Conservation (phyloP, 768 basidiomycete genomes). For the Tylopilus plumbeoviolaceoides region DNA sequence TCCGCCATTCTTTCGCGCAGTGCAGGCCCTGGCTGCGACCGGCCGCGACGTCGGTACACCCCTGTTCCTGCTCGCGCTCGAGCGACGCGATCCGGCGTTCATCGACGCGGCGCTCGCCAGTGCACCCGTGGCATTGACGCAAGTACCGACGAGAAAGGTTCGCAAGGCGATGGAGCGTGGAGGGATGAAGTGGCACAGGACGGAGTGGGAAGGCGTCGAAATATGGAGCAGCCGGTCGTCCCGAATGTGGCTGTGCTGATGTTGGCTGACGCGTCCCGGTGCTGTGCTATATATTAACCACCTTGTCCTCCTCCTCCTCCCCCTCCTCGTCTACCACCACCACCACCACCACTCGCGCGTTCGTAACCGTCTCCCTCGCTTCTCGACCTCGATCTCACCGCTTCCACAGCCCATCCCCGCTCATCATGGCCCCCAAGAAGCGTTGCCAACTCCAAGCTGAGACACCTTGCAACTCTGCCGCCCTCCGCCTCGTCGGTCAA, state of each 20-base stretch:
- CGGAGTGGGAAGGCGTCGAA: conserved; percentile 81
- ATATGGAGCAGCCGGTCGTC: conserved; percentile 49
- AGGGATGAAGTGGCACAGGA: conserved; percentile 54
- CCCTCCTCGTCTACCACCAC: not conserved
- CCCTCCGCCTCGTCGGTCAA: conserved; percentile 78
- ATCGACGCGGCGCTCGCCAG: conserved; percentile 54
- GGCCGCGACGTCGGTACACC: conserved; percentile 3
- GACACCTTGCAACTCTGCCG: conserved; percentile 66
- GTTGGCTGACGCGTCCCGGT: conserved; percentile 31
- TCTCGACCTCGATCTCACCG: not conserved
- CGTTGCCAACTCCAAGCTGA: conserved; percentile 69
- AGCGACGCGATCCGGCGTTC: conserved; percentile 69
- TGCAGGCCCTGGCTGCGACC: conserved; percentile 47
- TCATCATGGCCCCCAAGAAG: conserved; percentile 75
- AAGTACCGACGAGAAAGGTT: conserved; percentile 57
- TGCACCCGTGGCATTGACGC: conserved; percentile 57
- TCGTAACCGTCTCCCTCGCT: no score
- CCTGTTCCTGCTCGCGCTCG: conserved; percentile 51
- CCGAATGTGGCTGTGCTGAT: conserved; percentile 21
- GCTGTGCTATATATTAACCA: conserved; percentile 19
- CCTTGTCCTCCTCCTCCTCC: not conserved
- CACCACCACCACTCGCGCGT: not conserved
- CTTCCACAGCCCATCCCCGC: not conserved
- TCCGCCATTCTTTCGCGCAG: conserved; percentile 64
- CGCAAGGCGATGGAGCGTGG: conserved; percentile 55